phyloP scores from a whole-genome alignment of 2,329 filamentous ascomycete species.

The Hymenoscyphus albidus region DNA sequence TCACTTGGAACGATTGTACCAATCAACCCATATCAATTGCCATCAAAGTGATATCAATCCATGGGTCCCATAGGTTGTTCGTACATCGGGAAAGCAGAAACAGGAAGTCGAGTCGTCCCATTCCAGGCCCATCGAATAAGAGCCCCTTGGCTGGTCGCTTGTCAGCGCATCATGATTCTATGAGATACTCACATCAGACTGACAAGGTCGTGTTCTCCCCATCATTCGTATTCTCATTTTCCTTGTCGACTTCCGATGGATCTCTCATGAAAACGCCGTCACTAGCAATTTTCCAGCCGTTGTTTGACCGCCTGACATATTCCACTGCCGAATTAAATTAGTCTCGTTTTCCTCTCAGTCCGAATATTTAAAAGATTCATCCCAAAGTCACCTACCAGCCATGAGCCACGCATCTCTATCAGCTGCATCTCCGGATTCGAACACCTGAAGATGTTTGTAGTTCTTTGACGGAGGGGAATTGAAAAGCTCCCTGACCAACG shows the following conservation, averaged over 20 bases:
- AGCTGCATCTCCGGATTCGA: conserved; percentile 48
- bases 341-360: not conserved
- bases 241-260: conserved; percentile 2
- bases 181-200: conserved; percentile 22
- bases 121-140: conserved; percentile 31
- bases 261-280: conserved; percentile 45
- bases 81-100: conserved; percentile 27
- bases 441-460: conserved; percentile 44
- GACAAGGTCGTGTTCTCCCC: conserved; percentile 26
- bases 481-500: conserved; percentile 31
- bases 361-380: not conserved
- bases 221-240: conserved; percentile 14
- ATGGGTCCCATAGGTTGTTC: conserved; percentile 7
- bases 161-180: conserved; percentile 14
- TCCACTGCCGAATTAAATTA: conserved; percentile 30
- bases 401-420: conserved; percentile 46
- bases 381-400: conserved; percentile 25
- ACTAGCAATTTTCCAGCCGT: conserved; percentile 43
- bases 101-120: conserved; percentile 27
- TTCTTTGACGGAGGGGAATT: conserved; percentile 31
- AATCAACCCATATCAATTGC: not conserved
- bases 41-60: not conserved
- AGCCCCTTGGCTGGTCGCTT: conserved; percentile 21
- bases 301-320: conserved; percentile 38
- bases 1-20: not conserved